Base-by-base conservation (phyloP, 2,329 filamentous ascomycete species). In the Fusarium sp. region DNA sequence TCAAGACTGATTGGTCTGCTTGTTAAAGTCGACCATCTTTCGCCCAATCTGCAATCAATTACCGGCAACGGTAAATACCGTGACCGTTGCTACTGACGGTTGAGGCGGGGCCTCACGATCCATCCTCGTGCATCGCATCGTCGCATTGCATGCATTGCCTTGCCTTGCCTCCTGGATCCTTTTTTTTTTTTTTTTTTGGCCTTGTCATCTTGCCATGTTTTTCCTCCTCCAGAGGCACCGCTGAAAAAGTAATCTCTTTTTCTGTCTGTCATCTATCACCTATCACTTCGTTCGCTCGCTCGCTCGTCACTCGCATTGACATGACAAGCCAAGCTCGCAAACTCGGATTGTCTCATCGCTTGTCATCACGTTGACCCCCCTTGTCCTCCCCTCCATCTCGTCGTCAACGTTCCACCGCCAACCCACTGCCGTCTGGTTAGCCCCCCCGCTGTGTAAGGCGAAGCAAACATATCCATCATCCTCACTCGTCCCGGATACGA, bases 381-480 rank as follows among this genome's bases (percentile, higher is more conserved):
- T 70, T 72, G 63, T 70, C 63, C 64, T 70, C 65, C 72, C 69
- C 67, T 73, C 64, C 69, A 64, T 63, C 66, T 67, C 46, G 46
- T 64, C 54, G 40, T 58, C 48, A 27, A 55, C 59, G 71, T 73
- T 74, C 60, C 71, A 73, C 71, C 63, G 54, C 56, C 49, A 73
- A 61, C 66, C 69, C 68, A 67, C 62, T 66, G 71, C 64, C 70
- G 67, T 71, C 71, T 72, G 61, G 61, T 68, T 67, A 57, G 69
- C 51, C 61, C 61, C 61, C 59, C 60, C 59, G 65, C 36, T 70
- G 70, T 73, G 71, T 67, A 74, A 73, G 71, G 66, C 70, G 51
- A 72, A 71, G 71, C 71, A 74, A 73, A 73, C 71, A 73, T 68
- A 59, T 63, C 59, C 61, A 63, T 70, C 60, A 53, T 63, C 67